Base-by-base conservation (phyloP, 2,329 filamentous ascomycete genomes). In the Pyrenophora teres region DNA sequence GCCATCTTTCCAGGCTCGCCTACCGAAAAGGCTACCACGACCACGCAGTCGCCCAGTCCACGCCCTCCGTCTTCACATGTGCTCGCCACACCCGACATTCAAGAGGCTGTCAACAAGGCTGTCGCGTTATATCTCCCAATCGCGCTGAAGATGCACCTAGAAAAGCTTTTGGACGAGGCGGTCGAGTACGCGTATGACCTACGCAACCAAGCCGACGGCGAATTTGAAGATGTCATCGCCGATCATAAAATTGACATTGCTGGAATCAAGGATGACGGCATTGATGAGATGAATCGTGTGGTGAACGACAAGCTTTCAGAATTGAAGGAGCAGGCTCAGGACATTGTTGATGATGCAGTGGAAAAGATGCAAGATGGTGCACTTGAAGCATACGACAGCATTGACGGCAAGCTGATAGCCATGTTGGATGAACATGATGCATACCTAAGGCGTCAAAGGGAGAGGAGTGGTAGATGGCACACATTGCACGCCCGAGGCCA, bases 171-270 rank as follows among this genome's bases (percentile, higher is more conserved):
- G 15, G 36, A 38, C 3, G 35, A 60, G 13, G 45, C 53, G 1
- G 33, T 51, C 10, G 43, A 48, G 21, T 41, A 59, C 16, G 56
- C 56, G 2, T 36, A 51, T 15, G 42, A 46, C 27, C 32, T 59
- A 13, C 52, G 48, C 1, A 32, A 10, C 16, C 31, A 23, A 6
- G 56, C 56, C 9, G 53, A 59, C 2, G 41, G 42, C 6, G 47
- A 60, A 4, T 54, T 60, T 18, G 30, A 43, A 9, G 56, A 56
- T 3, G 35, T 53, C 8, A 9, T 60, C 3, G 52, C 46, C 3
- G 52, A 60, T 3, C 35, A 52, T 7, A 49, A 45, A 21, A 16
- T 51, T 6, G 39, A 54, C 9, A 25, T 53, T 6, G 31, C 15
- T 3, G 37, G 41, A 8, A 38, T 40, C 31, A 57, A 51, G 27